Base-by-base conservation (phyloP, 768 basidiomycete genomes). In the Chiua virens region DNA sequence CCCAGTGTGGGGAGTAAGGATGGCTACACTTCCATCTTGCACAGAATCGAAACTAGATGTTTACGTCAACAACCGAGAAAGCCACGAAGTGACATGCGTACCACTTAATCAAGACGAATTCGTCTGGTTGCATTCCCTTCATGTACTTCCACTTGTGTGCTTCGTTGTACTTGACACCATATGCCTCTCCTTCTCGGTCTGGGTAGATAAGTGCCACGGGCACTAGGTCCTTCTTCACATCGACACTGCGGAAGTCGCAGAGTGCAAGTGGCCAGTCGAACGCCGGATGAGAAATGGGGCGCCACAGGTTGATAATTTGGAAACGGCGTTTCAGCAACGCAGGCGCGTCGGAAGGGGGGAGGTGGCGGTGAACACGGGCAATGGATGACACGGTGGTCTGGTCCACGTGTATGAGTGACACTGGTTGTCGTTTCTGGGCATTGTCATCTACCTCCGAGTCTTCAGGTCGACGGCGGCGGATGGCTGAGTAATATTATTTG, bases 221-320 rank as follows among this genome's bases (percentile, higher is more conserved):
- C 0, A 71, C 37, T 10, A 80, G 58, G 51, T 79, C 77, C 22
- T 63, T 64, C 47, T 64, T 52, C 2, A 50, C 45, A 53, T 79
- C 68, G 7, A 79, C 63, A 50, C 68, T 74, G 14, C 73, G 68
- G 60, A 65, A 79, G 63, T 81, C 80, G 58, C 77, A 77, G 0
- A 78, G 65, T 14, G 74, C 73, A 35, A 81, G 71, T 7, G 79
- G 79, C 67, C 71, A 77, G 52, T 80, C 80, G 17, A 62, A 58
- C 3, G 77, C 78, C 4, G 71, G 55, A 51, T 75, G 65, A 18
- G 67, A 58, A 57, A 81, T 78, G 1, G 79, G 79, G 20, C 79
- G 72, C 80, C 80, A 81, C 50, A 81, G 62, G 62, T 80, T 80
- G 53, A 81, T 72, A 53, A 81, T 76, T 56, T 79, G 78, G 63